Conservation (phyloP, 768 basidiomycete species). For the Boletus edulis region DNA sequence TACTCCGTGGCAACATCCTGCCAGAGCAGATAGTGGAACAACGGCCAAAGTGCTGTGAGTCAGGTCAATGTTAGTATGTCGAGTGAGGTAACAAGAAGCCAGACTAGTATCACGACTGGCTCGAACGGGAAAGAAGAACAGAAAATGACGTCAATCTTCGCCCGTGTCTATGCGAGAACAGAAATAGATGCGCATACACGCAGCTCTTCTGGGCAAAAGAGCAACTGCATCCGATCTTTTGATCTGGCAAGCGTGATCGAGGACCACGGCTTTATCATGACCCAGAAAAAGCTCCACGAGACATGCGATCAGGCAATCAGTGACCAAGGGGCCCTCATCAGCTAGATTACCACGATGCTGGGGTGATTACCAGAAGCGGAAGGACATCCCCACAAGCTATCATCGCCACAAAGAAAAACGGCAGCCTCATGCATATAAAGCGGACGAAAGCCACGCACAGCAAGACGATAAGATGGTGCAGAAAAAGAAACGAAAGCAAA, state of each 20-base stretch:
- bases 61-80: slow-evolving; percentile 7
- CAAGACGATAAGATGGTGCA: slow-evolving; percentile 8
- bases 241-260: background rate
- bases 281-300: background rate
- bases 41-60: slow-evolving; percentile 82
- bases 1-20: slow-evolving; percentile 93
- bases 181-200: background rate
- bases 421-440: slow-evolving; percentile 5
- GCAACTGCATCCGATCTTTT: background rate
- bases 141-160: background rate
- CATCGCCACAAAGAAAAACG: slow-evolving; percentile 2
- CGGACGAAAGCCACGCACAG: background rate
- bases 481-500: background rate
- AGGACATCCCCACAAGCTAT: background rate
- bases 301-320: slow-evolving; percentile 9
- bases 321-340: background rate
- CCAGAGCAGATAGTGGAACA: slow-evolving; percentile 98
- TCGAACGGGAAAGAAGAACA: background rate
- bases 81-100: background rate
- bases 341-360: background rate
- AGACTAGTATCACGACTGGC: background rate
- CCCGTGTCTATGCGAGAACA: background rate
- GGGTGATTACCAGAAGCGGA: slow-evolving; percentile 2
- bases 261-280: background rate
- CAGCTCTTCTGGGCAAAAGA: background rate